Conservation (phyloP, 2,329 filamentous ascomycete species). For the Fusarium metavorans region DNA sequence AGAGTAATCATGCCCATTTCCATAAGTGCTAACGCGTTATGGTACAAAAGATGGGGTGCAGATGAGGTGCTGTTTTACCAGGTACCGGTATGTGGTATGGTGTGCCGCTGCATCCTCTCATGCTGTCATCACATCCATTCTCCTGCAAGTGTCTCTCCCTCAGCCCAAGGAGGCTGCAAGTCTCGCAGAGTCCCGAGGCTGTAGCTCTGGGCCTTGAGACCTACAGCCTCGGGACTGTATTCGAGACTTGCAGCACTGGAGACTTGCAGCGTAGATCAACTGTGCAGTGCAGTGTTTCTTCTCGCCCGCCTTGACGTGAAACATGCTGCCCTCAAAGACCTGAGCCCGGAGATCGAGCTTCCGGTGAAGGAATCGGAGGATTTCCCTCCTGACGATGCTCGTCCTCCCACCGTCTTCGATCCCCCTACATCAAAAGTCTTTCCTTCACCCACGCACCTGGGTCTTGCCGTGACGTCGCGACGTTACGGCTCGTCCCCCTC, state of each 20-base stretch:
- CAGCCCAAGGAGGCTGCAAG: background rate
- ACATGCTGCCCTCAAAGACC: constrained; percentile 26
- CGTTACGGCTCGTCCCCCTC: constrained; percentile 29
- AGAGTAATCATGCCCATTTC: constrained; percentile 8
- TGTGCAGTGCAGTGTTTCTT: background rate
- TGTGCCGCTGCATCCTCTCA: background rate
- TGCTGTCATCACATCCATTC: background rate
- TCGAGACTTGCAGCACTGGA: background rate
- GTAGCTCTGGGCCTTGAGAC: background rate
- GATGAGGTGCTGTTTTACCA: constrained; percentile 1
- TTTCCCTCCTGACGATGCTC: constrained; percentile 8
- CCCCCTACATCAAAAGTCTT: constrained; percentile 5
- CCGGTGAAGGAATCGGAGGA: constrained; percentile 25
- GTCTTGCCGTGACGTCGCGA: constrained; percentile 24
- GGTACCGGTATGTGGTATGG: background rate
- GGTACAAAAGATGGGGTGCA: constrained; percentile 6
- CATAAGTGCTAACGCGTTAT: background rate
- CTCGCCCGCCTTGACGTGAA: constrained; percentile 29
- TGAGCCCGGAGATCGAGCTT: constrained; percentile 32
- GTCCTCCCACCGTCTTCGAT: constrained; percentile 26
- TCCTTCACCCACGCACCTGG: constrained; percentile 14
- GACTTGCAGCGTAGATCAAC: background rate
- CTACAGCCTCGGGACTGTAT: background rate
- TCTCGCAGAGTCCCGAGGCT: background rate
- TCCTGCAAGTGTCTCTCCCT: background rate